Conservation (phyloP, 345 rosid species). For the Citrus sp. region DNA sequence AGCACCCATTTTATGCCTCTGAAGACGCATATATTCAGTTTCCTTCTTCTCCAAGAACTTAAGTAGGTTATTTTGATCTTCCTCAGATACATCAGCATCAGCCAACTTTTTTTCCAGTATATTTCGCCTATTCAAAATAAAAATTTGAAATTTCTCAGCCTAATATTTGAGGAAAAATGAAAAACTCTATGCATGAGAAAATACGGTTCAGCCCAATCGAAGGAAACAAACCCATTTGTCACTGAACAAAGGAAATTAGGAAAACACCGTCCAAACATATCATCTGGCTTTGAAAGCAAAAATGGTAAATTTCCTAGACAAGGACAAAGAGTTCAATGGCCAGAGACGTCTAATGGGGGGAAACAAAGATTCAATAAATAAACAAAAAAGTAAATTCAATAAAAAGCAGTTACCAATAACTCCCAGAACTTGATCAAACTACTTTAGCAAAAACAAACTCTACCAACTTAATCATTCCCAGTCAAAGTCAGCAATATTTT, state of each 20-base stretch:
- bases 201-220: not conserved
- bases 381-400: not conserved
- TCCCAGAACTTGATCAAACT: not conserved
- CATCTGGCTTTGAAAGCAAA: not conserved
- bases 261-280: not conserved
- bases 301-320: not conserved
- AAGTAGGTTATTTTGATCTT: constrained; percentile 87
- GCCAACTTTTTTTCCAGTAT: constrained; percentile 83
- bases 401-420: not conserved
- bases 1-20: constrained; percentile 90
- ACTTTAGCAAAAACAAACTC: not conserved
- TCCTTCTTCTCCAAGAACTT: constrained; percentile 93
- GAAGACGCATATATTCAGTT: constrained; percentile 96
- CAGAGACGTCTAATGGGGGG: not conserved
- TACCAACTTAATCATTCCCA: not conserved
- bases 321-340: not conserved
- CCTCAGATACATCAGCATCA: constrained; percentile 95
- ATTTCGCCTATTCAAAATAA: constrained; percentile 42
- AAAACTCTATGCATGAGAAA: not conserved
- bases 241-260: not conserved
- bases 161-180: not conserved
- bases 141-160: not conserved
- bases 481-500: not conserved
- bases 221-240: not conserved
- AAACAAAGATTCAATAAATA: not conserved